Evolutionary conservation across 2,329 filamentous ascomycete species (phyloP), one percentile per base, ranked within the genome.

Genomic region (Coniochaeta prunicola): DNA sequence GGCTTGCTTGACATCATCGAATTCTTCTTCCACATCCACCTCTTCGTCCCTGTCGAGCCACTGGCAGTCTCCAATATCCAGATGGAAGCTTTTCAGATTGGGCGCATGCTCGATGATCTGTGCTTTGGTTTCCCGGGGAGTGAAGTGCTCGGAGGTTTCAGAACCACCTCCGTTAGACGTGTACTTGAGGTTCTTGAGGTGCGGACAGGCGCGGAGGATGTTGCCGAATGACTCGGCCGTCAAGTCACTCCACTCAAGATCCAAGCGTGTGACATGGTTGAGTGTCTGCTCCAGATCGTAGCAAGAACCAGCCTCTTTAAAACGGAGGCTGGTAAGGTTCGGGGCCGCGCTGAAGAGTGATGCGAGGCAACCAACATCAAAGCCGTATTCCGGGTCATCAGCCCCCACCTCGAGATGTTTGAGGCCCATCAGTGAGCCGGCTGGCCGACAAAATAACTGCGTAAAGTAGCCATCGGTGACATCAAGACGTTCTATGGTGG

Each of bases 401-500:
- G 9, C 10, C 5, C 7, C 5, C 10, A 40, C 9, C 10, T 40
- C 36, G 7, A 40, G 10, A 17, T 40, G 36, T 17, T 40, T 40
- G 36, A 40, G 7, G 10, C 5, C 36, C 36, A 17, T 40, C 36
- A 40, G 12, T 5, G 36, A 40, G 36, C 17, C 17, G 9, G 36
- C 10, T 5, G 36, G 10, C 10, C 36, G 17, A 17, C 12, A 40
- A 17, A 40, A 40, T 5, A 9, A 40, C 5, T 12, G 12, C 10
- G 12, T 17, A 17, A 40, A 40, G 5, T 8, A 40, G 15, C 36
- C 36, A 5, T 13, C 10, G 36, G 7, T 40, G 36, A n/a, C 59
- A 58, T 58, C 55, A 55, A 59, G 33, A n/a, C 26, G 26, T n/a
- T 56, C 12, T 1, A 58, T n/a, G 53, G 48, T 48, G 19, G 56